Conservation (phyloP, 495 filamentous ascomycete species). For the Penicillium argentinense region DNA sequence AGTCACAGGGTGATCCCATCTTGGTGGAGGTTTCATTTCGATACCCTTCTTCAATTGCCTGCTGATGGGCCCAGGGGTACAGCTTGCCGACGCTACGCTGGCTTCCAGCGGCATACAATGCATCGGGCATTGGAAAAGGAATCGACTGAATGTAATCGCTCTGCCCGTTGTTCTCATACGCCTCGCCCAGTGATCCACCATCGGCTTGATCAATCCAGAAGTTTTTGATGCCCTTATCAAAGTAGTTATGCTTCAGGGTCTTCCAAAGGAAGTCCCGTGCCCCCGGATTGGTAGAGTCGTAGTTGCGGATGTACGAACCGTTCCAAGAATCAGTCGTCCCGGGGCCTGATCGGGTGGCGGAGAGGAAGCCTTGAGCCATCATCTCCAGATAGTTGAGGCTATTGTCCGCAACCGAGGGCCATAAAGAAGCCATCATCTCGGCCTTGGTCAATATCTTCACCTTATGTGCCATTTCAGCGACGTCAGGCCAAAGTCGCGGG, state of each 20-base stretch:
- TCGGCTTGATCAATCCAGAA: constrained; percentile 39
- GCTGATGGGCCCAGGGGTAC: constrained; percentile 34
- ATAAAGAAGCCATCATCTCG: constrained; percentile 35
- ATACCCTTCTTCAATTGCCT: constrained; percentile 29
- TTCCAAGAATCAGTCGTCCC: constrained; percentile 33
- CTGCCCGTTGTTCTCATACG: constrained; percentile 33
- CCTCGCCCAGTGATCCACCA: constrained; percentile 29
- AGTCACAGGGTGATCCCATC: constrained; percentile 18
- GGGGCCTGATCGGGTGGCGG: constrained; percentile 26
- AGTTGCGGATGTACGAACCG: constrained; percentile 32
- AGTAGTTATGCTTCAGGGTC: constrained; percentile 26
- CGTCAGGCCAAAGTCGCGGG: constrained; percentile 25
- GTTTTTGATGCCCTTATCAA: constrained; percentile 28
- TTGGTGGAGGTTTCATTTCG: constrained; percentile 25
- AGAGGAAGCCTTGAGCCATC: constrained; percentile 26
- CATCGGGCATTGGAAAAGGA: constrained; percentile 27
- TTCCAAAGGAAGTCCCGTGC: constrained; percentile 24
- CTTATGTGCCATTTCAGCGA: constrained; percentile 20
- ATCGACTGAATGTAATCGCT: constrained; percentile 27
- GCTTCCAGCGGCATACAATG: constrained; percentile 26
- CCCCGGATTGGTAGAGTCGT: constrained; percentile 29
- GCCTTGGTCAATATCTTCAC: constrained; percentile 30
- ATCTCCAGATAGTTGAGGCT: constrained; percentile 30
- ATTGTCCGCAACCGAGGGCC: constrained; percentile 32
- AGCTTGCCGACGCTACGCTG: constrained; percentile 29